A percentile compares a stretch with the other conserved stretches of the same genome.
Evolutionary conservation across 1,284 basidiomycete species (phyloP).

Genomic region (Stereum hirsutum): DNA sequence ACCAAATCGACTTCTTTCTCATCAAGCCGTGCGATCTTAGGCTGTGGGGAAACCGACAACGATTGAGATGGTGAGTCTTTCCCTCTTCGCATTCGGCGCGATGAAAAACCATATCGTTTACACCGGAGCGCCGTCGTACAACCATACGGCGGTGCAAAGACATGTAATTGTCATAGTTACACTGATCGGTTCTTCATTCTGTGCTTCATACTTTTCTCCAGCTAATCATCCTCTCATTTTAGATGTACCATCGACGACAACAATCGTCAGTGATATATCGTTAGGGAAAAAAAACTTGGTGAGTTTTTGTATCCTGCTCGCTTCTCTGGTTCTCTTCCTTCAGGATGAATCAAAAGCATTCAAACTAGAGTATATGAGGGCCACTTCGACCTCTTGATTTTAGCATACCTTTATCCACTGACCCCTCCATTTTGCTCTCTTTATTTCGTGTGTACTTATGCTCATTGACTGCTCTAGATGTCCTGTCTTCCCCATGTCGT

Average conservation of each 20-base stretch:
- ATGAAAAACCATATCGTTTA: slow-evolving; percentile 43
- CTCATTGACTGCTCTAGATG: too few relatives aligned
- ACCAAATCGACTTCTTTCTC: too few relatives aligned
- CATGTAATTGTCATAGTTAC: slow-evolving; percentile 79
- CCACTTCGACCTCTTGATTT: slow-evolving; percentile 55
- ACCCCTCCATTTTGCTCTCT: slow-evolving; percentile 17
- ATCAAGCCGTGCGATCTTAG: too few relatives aligned
- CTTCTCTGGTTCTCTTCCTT: slow-evolving; percentile 11
- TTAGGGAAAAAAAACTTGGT: too few relatives aligned
- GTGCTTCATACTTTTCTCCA: not conserved
- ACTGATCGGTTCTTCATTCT: slow-evolving; percentile 63
- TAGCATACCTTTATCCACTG: slow-evolving; percentile 52
- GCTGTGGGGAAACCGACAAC: too few relatives aligned
- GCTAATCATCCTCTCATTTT: not conserved
- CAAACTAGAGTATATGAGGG: slow-evolving; percentile 89
- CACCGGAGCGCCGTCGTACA: slow-evolving; percentile 39
- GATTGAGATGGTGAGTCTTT: slow-evolving; percentile 18
- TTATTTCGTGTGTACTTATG: too few relatives aligned
- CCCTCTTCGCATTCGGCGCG: slow-evolving; percentile 27
- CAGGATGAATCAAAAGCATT: slow-evolving; percentile 56
- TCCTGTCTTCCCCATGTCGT: slow-evolving; percentile 8
- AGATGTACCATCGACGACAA: not conserved
- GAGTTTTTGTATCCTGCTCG: slow-evolving; percentile 4
- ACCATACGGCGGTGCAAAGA: slow-evolving; percentile 42
- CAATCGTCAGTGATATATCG: not conserved